Conservation (phyloP, 257 asterid species). For the Capsicum chinense region DNA sequence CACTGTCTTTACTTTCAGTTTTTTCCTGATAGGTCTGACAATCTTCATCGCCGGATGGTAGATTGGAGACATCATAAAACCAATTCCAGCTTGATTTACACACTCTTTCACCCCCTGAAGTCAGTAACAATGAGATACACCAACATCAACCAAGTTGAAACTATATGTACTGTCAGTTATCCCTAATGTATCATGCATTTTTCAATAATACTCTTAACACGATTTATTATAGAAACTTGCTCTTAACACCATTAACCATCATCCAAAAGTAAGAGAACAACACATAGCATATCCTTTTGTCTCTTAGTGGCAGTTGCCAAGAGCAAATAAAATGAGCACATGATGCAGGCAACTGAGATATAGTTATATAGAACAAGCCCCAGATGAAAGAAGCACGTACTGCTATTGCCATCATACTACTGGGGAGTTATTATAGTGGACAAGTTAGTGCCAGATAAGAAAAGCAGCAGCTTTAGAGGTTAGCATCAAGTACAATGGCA, state of each 20-base stretch:
- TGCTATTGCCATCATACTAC: neutral
- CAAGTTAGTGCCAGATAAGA: neutral
- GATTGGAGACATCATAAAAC: constrained; percentile 88
- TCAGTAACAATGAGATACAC: constrained; percentile 7
- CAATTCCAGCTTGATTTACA: constrained; percentile 69
- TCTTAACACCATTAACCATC: neutral
- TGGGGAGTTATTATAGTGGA: neutral
- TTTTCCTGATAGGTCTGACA: constrained; percentile 73
- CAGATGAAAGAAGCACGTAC: neutral
- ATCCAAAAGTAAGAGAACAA: neutral
- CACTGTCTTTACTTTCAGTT: constrained; percentile 75
- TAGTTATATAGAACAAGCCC: neutral
- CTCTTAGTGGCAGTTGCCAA: constrained; percentile 4
- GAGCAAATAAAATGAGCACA: neutral
- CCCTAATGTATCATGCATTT: neutral
- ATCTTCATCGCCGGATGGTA: constrained; percentile 88
- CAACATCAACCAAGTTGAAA: neutral
- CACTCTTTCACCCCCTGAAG: constrained; percentile 66
- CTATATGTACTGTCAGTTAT: neutral
- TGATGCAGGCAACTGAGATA: constrained; percentile 17
- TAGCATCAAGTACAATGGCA: neutral
- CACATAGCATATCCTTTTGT: neutral
- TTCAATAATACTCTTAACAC: neutral
- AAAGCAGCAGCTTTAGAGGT: neutral
- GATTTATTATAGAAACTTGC: neutral